Percentiles rank a stretch among this genome's conserved stretches.
Conservation (phyloP, 108 stramenopile genomes). For the Aurantiochytrium sp. region DNA sequence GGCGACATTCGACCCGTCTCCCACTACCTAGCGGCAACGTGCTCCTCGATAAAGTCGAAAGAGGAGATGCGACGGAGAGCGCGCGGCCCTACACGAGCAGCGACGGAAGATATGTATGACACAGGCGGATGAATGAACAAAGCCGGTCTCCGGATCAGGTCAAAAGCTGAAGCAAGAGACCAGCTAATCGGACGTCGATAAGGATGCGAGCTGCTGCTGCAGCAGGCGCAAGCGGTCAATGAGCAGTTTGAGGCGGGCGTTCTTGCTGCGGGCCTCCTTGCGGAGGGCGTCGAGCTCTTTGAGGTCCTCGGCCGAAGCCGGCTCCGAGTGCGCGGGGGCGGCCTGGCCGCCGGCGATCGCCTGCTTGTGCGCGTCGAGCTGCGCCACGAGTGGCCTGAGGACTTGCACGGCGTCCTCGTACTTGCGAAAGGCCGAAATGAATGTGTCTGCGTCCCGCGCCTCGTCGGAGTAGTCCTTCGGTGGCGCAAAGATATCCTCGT, state of each 20-base stretch:
- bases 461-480: background rate
- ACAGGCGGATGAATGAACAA: too few species aligned
- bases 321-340: constrained; percentile 32
- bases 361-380: background rate
- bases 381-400: background rate
- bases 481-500: background rate
- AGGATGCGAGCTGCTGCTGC: background rate
- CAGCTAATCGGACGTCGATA: background rate
- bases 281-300: background rate
- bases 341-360: too few species aligned
- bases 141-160: too few species aligned
- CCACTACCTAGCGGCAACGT: too few species aligned
- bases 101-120: too few species aligned
- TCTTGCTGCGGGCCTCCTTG: background rate
- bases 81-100: too few species aligned
- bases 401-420: background rate
- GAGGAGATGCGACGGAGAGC: too few species aligned
- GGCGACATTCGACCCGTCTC: too few species aligned
- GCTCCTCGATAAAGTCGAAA: too few species aligned
- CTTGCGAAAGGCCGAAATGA: background rate
- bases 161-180: too few species aligned
- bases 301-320: constrained; percentile 34
- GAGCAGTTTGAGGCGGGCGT: background rate
- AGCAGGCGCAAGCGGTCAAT: background rate
- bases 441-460: background rate